Base-by-base conservation (phyloP, 2,329 filamentous ascomycete species). In the Cadophora malorum region DNA sequence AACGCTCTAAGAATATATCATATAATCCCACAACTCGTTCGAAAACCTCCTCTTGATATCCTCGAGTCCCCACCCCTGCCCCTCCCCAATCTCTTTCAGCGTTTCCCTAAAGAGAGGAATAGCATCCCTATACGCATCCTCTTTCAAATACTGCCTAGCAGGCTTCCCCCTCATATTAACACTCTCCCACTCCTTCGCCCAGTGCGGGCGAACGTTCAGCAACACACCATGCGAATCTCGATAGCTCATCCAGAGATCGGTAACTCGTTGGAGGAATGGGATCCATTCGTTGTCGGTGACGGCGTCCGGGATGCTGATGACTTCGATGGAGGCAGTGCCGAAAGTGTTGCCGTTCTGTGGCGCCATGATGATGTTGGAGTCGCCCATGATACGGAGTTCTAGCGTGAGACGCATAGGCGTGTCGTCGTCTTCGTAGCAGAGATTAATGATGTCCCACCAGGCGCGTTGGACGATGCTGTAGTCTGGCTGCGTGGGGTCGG, bases 381-480 rank as follows among this genome's bases (percentile, higher is more conserved):
- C 74, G 2, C 78, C 80, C 74, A 81, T 82, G 67, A 84, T 80
- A 25, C 81, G 77, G 76, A 83, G 76, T 65, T 83, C 81, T 10
- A 84, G 77, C 4, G 80, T 79, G 62, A 83, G 76, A 2, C 81
- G 78, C 77, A 83, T 80, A 0, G 82, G 79, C 2, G 75, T 78
- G 7, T 77, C 75, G 9, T 72, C 72, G 56, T 80, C 74, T 50
- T 76, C 72, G 69, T 84, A 84, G n/a, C 79, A 79, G 1, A 79
- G 76, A 6, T 80, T 77, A 69, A 85, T 83, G 16, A 81, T 81
- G 65, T 84, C 83, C 83, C 83, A 85, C 83, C 83, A 85, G 0
- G 82, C 83, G 4, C 78, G 77, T 63, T 81, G 81, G 1, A 83
- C 79, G 23, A 81, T 74, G 12, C 73, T 76, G 71, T 79, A 83